A percentile compares a stretch with the other conserved stretches of the same genome.
Evolutionary conservation across 768 basidiomycete genomes (phyloP).

Genomic region (Cystobasidium ongulense): DNA sequence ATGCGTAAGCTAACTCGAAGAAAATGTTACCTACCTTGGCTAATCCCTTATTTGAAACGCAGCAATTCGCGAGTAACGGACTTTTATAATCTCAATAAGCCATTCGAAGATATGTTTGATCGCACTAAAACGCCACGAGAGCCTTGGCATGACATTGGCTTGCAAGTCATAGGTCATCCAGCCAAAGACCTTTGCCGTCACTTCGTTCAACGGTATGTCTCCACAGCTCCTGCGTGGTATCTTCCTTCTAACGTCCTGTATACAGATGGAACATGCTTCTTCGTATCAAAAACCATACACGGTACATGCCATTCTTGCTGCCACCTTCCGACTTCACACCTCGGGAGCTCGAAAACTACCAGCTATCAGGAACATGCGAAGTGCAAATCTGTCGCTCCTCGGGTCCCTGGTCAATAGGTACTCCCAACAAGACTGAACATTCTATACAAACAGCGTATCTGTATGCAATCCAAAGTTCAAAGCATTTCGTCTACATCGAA

Average conservation of each 20-base stretch:
- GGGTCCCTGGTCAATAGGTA: constrained; percentile 94
- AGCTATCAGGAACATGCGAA: constrained; percentile 91
- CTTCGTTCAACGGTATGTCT: constrained; percentile 74
- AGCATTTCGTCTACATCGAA: constrained; percentile 94
- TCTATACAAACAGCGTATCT: constrained; percentile 93
- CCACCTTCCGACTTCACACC: constrained; percentile 87
- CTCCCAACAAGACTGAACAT: constrained; percentile 69
- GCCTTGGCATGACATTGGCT: constrained; percentile 97
- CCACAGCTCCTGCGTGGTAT: background rate
- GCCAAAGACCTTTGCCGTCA: constrained; percentile 89
- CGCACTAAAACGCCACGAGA: constrained; percentile 78
- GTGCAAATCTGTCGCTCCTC: constrained; percentile 92
- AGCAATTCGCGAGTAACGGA: constrained; percentile 80
- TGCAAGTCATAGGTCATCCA: constrained; percentile 94
- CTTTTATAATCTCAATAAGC: constrained; percentile 77
- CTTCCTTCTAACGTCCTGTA: background rate
- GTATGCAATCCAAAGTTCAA: constrained; percentile 85
- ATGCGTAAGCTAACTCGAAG: constrained; percentile 19
- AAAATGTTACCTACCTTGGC: too few relatives aligned
- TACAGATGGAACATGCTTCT: constrained; percentile 85
- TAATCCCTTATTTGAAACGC: constrained; percentile 56
- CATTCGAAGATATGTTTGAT: constrained; percentile 92
- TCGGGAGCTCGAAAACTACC: constrained; percentile 65
- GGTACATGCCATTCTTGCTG: constrained; percentile 81
- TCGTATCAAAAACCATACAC: constrained; percentile 90